These are phyloP conservation scores for Boletellus ananiceps DNA, from an alignment of 768 basidiomycete species.

Conservation along the genomic window DNA sequence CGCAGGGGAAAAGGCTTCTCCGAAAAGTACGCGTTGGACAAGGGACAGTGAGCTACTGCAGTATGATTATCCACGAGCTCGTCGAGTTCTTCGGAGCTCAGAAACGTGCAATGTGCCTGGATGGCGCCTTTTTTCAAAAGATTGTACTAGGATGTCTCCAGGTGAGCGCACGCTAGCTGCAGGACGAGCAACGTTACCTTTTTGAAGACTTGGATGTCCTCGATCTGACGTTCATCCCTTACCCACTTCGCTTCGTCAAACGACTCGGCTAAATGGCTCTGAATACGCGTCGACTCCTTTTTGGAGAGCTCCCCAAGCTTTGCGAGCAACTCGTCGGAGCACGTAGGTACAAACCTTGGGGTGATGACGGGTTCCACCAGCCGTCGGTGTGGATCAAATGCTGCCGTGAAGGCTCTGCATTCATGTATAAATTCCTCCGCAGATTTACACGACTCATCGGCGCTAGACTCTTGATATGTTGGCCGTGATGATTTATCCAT, in stretches of 20 bases:
- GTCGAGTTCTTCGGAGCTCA: conserved; percentile 46
- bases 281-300: conserved; percentile 48
- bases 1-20: conserved; percentile 61
- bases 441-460: conserved; percentile 44
- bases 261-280: conserved; percentile 83
- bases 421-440: conserved; percentile 53
- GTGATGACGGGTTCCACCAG: conserved; percentile 81
- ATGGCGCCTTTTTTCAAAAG: conserved; percentile 63
- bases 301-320: conserved; percentile 57
- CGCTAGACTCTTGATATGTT: conserved; percentile 64
- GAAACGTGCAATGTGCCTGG: conserved; percentile 89
- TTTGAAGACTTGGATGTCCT: conserved; percentile 76
- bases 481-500: conserved; percentile 79
- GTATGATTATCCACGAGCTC: conserved; percentile 48
- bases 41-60: conserved; percentile 80
- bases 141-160: conserved; percentile 38
- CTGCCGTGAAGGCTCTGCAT: conserved; percentile 40
- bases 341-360: conserved; percentile 87
- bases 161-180: conserved; percentile 7
- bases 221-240: conserved; percentile 47
- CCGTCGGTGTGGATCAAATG: conserved; percentile 41
- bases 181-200: conserved; percentile 36
- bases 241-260: conserved; percentile 76
- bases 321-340: conserved; percentile 63
- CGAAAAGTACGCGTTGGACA: conserved; percentile 88